Evolutionary conservation across 1,284 basidiomycete genomes (phyloP).

Genomic region (Trichosporon sp.): DNA sequence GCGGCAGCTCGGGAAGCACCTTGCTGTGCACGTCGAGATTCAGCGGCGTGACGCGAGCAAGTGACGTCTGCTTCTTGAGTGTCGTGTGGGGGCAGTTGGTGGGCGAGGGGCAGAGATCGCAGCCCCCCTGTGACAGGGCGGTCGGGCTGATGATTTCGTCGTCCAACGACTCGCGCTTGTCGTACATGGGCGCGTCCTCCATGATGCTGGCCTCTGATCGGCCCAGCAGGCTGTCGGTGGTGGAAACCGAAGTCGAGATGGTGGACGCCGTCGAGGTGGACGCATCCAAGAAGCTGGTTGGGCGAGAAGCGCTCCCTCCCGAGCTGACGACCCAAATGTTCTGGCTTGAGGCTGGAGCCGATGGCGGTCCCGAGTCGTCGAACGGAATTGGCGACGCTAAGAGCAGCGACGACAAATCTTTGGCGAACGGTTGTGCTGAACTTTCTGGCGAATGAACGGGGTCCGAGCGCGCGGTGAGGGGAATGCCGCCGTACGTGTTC

Average conservation of each 20-base stretch:
- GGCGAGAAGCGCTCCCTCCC: background rate
- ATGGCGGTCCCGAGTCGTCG: conserved; percentile 33
- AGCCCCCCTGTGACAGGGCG: background rate
- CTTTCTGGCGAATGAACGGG: background rate
- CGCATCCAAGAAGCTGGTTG: conserved; percentile 5
- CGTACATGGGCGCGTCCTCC: background rate
- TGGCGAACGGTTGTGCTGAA: background rate
- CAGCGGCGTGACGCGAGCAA: background rate
- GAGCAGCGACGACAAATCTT: background rate
- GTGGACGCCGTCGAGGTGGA: background rate
- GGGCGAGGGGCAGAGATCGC: background rate
- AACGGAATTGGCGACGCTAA: background rate
- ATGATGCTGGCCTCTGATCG: background rate
- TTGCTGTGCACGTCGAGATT: conserved; percentile 7
- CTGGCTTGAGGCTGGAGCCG: conserved; percentile 19
- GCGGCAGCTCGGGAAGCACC: background rate
- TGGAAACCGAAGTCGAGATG: conserved; percentile 1
- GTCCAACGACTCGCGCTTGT: background rate
- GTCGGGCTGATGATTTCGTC: conserved; percentile 1
- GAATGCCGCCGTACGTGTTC: conserved; percentile 3
- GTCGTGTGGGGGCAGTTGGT: background rate
- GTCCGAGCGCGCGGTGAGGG: conserved; percentile 1
- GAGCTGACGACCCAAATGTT: conserved; percentile 18
- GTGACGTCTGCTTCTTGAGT: background rate
- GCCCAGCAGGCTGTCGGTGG: background rate